Conservation (phyloP, 352 stramenopile species). For the Globisporangium orthogonon region DNA sequence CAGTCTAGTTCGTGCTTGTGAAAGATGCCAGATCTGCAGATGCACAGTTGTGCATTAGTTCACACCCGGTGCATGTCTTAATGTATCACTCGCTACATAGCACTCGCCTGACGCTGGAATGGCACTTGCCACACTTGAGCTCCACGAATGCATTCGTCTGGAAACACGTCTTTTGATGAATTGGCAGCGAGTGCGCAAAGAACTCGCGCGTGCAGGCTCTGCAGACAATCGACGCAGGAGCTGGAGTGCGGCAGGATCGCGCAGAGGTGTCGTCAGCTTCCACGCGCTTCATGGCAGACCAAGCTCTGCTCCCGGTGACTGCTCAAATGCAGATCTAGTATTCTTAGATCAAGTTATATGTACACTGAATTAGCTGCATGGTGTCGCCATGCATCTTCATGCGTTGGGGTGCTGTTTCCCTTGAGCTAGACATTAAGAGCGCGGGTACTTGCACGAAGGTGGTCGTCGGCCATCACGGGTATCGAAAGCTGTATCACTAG, state of each 20-base stretch:
- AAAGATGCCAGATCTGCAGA: slow-evolving; percentile 21
- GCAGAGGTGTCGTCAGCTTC: neutral
- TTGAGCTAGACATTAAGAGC: no score
- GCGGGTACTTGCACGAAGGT: no score
- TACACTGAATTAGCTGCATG: no score
- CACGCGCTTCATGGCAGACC: neutral
- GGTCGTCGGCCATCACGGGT: no score
- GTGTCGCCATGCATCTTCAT: no score
- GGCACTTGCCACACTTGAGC: slow-evolving; percentile 38
- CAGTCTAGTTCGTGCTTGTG: slow-evolving; percentile 20
- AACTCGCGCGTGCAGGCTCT: slow-evolving; percentile 44
- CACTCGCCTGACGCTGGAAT: slow-evolving; percentile 21
- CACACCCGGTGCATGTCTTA: neutral
- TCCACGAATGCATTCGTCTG: slow-evolving; percentile 51
- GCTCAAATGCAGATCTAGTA: no score
- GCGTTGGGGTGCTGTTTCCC: no score
- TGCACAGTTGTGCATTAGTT: neutral
- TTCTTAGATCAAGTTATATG: no score
- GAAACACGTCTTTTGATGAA: slow-evolving; percentile 72
- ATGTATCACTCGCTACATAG: no score
- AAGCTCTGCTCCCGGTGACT: no score
- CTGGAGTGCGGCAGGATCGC: neutral
- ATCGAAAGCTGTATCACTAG: no score
- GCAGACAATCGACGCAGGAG: slow-evolving; percentile 29
- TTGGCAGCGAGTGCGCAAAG: slow-evolving; percentile 52